These are phyloP conservation scores for Leccinum uliginosum DNA, from an alignment of 768 basidiomycete genomes.

Conservation along the genomic window DNA sequence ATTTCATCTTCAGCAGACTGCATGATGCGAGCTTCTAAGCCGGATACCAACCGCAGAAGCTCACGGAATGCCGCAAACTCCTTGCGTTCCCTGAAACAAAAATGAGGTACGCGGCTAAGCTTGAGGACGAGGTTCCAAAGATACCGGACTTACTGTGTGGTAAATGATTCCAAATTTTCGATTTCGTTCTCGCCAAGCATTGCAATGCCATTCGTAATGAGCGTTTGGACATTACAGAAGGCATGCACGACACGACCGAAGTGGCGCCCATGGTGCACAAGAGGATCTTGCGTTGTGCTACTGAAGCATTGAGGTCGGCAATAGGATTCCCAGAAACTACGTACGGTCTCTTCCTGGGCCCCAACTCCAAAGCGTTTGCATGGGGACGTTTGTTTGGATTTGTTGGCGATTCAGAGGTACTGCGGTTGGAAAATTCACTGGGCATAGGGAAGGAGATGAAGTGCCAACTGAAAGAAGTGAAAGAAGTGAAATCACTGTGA, in stretches of 20 bases:
- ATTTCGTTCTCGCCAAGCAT: neutral
- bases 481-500: no score
- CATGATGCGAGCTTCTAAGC: neutral
- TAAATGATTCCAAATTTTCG: neutral
- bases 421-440: no score
- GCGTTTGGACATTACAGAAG: neutral
- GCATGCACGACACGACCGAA: neutral
- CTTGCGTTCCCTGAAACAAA: neutral
- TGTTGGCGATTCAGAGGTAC: no score
- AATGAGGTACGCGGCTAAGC: no score
- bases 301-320: neutral
- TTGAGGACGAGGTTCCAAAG: neutral
- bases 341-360: no score
- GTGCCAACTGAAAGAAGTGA: no score
- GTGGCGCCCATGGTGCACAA: neutral
- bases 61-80: neutral
- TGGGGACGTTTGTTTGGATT: no score
- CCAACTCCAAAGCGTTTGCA: no score
- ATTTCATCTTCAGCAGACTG: neutral
- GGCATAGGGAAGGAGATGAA: no score
- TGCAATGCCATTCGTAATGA: neutral
- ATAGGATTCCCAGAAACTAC: no score
- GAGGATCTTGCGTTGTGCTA: neutral
- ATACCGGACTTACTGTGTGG: neutral
- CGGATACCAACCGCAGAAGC: neutral